Evolutionary conservation across 306 rosid species (phyloP).

Genomic region (Rosa multiflora): DNA sequence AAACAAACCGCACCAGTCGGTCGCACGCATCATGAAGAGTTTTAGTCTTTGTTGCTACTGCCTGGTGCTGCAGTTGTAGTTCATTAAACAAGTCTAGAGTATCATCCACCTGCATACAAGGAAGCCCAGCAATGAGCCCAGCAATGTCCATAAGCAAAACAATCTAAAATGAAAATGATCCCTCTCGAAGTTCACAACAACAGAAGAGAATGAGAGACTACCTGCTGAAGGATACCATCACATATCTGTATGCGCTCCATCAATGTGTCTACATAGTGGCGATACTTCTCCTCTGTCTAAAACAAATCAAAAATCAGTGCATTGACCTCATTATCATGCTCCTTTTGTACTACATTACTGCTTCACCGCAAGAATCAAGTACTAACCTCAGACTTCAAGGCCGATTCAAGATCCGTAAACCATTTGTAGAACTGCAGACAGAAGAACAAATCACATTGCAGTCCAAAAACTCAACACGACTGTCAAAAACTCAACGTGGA

Average conservation of each 20-base stretch:
- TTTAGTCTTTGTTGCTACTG: conserved; percentile 94
- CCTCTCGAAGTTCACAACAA: not conserved
- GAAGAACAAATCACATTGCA: conserved; percentile 5
- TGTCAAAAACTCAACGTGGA: not conserved
- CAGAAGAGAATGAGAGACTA: conserved; percentile 19
- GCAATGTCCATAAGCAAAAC: conserved; percentile 23
- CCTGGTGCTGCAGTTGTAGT: conserved; percentile 88
- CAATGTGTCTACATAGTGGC: conserved; percentile 77
- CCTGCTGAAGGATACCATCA: conserved; percentile 85
- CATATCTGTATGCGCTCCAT: conserved; percentile 91
- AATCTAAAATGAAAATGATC: not conserved
- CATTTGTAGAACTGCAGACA: conserved; percentile 84
- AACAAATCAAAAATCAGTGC: not conserved
- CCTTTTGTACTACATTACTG: not conserved
- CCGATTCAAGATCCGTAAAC: conserved; percentile 95
- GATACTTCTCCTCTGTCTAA: conserved; percentile 98
- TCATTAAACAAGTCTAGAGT: conserved; percentile 79
- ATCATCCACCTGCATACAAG: conserved; percentile 74
- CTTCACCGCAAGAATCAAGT: not conserved
- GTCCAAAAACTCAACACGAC: not conserved
- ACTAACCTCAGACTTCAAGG: conserved; percentile 96
- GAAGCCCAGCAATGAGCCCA: conserved; percentile 16
- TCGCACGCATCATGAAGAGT: conserved; percentile 99
- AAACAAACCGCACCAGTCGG: conserved; percentile 59
- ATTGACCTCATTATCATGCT: conserved; percentile 18